A percentile compares a stretch with the other conserved stretches of the same genome.
Conservation (phyloP, 352 stramenopile species). For the Phytophthora chlamydospora region DNA sequence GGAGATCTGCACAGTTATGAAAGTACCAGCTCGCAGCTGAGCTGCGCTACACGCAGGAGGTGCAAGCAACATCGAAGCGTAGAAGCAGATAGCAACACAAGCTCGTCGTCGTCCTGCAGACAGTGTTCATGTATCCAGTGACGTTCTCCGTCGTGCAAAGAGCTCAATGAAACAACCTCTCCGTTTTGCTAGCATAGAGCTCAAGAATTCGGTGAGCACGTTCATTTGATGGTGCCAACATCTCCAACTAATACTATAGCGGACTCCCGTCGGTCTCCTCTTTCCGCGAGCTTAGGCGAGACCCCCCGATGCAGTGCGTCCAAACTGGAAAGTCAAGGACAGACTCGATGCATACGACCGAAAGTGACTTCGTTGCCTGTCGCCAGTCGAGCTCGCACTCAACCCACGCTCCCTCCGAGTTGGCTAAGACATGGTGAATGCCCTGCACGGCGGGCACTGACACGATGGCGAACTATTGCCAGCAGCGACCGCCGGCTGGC, state of each 20-base stretch:
- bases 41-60: neutral
- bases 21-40: conserved; percentile 1
- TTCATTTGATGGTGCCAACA: neutral
- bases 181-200: too few relatives aligned
- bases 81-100: neutral
- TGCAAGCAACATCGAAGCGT: conserved; percentile 2
- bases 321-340: conserved; percentile 11
- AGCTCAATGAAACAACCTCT: too few relatives aligned
- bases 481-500: neutral
- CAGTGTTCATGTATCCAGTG: conserved; percentile 4
- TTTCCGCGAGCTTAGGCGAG: conserved; percentile 14
- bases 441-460: neutral
- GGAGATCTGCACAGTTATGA: conserved; percentile 16
- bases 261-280: neutral
- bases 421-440: conserved; percentile 7
- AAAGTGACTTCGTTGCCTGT: conserved; percentile 18
- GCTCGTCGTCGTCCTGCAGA: neutral
- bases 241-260: too few relatives aligned
- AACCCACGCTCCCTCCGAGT: neutral
- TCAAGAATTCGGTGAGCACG: conserved; percentile 1
- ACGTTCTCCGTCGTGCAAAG: neutral
- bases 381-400: conserved; percentile 6
- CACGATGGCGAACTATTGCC: conserved; percentile 1
- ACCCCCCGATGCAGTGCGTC: neutral
- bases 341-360: conserved; percentile 16